Conservation (phyloP, 495 filamentous ascomycete genomes). For the Alectoria sarmentosa region DNA sequence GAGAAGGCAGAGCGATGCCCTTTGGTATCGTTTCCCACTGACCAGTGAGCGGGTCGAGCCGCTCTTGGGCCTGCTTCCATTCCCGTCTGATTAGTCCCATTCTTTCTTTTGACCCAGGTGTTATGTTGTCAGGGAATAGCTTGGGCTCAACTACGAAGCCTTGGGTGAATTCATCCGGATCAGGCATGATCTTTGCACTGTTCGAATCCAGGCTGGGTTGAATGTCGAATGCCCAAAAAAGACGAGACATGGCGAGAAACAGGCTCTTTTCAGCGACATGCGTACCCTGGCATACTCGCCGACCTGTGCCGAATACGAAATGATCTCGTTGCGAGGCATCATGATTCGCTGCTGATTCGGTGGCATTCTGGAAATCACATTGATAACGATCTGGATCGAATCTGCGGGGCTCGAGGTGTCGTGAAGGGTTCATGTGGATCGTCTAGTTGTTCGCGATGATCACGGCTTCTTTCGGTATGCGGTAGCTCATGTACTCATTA, state of each 20-base stretch:
- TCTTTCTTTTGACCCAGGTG: neutral
- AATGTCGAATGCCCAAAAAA: neutral
- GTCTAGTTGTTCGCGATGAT: too few species aligned
- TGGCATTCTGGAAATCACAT: too few species aligned
- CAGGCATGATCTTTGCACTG: neutral
- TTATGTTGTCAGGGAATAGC: neutral
- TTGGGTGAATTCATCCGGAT: neutral
- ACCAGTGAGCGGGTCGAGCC: neutral
- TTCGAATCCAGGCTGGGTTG: neutral
- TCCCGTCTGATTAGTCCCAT: neutral
- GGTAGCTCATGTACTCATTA: too few species aligned
- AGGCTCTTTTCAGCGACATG: neutral
- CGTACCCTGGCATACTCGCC: neutral
- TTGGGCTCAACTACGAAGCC: neutral
- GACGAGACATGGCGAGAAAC: neutral
- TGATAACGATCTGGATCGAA: too few species aligned
- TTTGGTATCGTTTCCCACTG: neutral
- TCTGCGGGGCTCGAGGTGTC: too few species aligned
- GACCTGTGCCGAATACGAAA: neutral
- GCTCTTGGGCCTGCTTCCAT: neutral
- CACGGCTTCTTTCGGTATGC: too few species aligned
- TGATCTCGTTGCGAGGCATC: neutral
- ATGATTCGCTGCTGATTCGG: neutral
- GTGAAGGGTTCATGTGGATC: too few species aligned
- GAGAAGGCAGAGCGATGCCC: neutral